Base-by-base conservation (phyloP, 202 grass and related monocot genomes). In the Panicum hallii region DNA sequence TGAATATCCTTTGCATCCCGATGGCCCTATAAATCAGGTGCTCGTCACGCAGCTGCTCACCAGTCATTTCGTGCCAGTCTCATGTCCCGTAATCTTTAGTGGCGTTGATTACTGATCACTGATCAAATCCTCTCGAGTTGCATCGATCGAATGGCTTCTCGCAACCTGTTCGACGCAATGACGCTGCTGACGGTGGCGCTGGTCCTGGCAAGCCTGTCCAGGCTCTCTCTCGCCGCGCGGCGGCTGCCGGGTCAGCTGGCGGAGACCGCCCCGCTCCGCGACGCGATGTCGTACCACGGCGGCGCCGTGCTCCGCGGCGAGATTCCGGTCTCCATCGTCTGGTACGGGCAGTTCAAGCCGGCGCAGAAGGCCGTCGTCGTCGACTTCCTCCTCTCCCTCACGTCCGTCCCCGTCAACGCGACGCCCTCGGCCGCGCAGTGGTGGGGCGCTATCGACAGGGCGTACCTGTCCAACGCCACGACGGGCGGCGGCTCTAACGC, bases 331-430 rank as follows among this genome's bases (percentile, higher is more conserved):
- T 82, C 81, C 28, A 55, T 94, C 36, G 36, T 94, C 17, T 94
- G 80, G 75, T 94, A 94, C 64, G 89, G 92, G 10, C 22, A 63
- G 12, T 94, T 94, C 83, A 82, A 47, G 6, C 70, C 80, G 26
- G 19, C 84, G 34, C 86, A 91, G 44, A 83, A 80, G 48, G 74
- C 92, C 53, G 91, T 94, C 80, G 61, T 91, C 36, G 65, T 81
- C 17, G 89, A 94, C 61, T 91, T 94, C 74, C 20, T 94, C 69
- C 46, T 73, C 57, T 89, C 92, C 23, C 74, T 93, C 14, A 67
- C 70, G 14, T 23, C 75, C 36, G 22, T 34, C 6, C 5, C 73
- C 1, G 7, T 28, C 16, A 26, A 74, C 11, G 10, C 23, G 11
- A 50, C 82, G 28, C 88, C 91, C 19, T 89, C 89, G 0, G 89